A percentile compares a stretch with the other conserved stretches of the same genome.
These are phyloP conservation scores for Phytophthora ohioensis DNA, from an alignment of 352 stramenopile genomes.

Conservation along the genomic window DNA sequence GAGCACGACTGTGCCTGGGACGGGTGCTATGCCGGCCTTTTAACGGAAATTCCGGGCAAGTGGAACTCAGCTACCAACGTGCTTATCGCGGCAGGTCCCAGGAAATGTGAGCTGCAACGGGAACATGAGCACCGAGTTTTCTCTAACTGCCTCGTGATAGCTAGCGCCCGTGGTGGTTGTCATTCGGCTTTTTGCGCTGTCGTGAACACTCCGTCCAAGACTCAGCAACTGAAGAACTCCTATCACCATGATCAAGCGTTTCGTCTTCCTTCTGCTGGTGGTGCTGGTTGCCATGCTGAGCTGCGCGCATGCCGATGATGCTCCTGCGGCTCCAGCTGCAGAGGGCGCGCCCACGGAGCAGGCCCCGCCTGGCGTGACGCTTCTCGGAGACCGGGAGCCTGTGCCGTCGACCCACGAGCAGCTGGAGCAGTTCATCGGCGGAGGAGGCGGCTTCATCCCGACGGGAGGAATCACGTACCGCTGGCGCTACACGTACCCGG, in stretches of 20 bases:
- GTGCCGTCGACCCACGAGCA: conserved; percentile 32
- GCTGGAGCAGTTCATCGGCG: conserved; percentile 33
- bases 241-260: conserved; percentile 38
- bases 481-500: conserved; percentile 42
- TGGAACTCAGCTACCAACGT: neutral
- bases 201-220: conserved; percentile 24
- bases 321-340: conserved; percentile 1
- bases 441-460: conserved; percentile 40
- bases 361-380: conserved; percentile 31
- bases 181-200: conserved; percentile 38
- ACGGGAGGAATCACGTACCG: conserved; percentile 44
- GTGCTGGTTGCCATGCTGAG: conserved; percentile 39
- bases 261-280: conserved; percentile 32
- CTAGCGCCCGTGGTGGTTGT: neutral
- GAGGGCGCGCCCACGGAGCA: conserved; percentile 25
- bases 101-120: conserved; percentile 14
- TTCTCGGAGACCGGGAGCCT: conserved; percentile 34
- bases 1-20: neutral
- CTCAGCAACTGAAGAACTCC: neutral
- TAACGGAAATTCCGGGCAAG: neutral
- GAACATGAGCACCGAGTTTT: conserved; percentile 16
- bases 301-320: conserved; percentile 34
- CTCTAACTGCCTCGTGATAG: conserved; percentile 21
- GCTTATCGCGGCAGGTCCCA: conserved; percentile 15
- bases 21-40: neutral